Conservation (phyloP, 1,139 yeast genomes). For the Suhomyces coccinellae region DNA sequence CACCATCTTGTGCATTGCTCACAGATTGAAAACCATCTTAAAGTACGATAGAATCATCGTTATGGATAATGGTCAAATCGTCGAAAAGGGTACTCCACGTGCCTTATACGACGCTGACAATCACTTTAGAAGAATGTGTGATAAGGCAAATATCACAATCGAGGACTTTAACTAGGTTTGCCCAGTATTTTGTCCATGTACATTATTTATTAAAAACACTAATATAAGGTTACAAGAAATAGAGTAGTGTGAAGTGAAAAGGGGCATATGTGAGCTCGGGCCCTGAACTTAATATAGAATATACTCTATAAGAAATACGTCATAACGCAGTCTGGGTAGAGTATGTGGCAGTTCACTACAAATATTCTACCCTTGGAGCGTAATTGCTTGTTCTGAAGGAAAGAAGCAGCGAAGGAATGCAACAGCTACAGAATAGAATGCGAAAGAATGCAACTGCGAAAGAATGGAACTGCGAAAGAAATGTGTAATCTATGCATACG, state of each 20-base stretch:
- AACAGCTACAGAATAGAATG: too few relatives aligned
- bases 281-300: too few relatives aligned
- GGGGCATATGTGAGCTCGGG: background rate
- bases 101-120: conserved; percentile 33
- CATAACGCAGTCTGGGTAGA: too few relatives aligned
- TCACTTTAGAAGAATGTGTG: conserved; percentile 26
- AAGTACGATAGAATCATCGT: conserved; percentile 54
- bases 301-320: too few relatives aligned
- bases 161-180: conserved; percentile 19
- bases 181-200: conserved; percentile 4
- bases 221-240: too few relatives aligned
- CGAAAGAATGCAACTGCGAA: too few relatives aligned
- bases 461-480: too few relatives aligned
- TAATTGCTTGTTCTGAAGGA: too few relatives aligned
- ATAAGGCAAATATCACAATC: conserved; percentile 24
- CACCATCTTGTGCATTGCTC: conserved; percentile 58
- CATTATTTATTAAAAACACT: conserved; percentile 3
- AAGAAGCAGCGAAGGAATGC: too few relatives aligned
- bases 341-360: too few relatives aligned
- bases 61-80: conserved; percentile 51
- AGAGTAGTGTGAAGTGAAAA: background rate
- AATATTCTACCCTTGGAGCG: too few relatives aligned
- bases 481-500: too few relatives aligned
- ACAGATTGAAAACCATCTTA: conserved; percentile 53
- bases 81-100: conserved; percentile 52